A percentile compares a stretch with the other conserved stretches of the same genome.
These are phyloP conservation scores for Actinidia chinensis DNA, from an alignment of 179 eudicot genomes.

Conservation along the genomic window DNA sequence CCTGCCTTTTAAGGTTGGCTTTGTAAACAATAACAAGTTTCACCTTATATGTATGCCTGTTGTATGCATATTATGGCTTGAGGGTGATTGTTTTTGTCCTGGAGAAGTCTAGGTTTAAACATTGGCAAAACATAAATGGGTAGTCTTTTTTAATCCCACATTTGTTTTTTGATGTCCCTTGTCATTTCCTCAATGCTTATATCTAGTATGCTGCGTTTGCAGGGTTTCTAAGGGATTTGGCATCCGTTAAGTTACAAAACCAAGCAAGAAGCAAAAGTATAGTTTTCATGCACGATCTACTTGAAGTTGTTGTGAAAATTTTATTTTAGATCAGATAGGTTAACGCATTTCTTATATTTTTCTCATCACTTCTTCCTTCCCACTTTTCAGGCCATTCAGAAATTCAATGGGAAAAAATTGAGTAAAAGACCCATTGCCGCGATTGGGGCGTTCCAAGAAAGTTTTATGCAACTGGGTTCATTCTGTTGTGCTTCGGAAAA, in stretches of 20 bases:
- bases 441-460: conserved; percentile 97
- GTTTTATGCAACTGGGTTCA: conserved; percentile 52
- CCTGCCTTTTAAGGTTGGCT: conserved; percentile 73
- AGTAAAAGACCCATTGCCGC: conserved; percentile 78
- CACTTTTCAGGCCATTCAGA: conserved; percentile 66
- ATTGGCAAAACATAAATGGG: conserved; percentile 37
- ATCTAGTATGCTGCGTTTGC: conserved; percentile 26
- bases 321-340: background rate
- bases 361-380: conserved; percentile 8
- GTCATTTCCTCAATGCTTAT: conserved; percentile 14
- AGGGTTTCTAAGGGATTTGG: conserved; percentile 90
- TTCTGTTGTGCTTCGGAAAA: conserved; percentile 42
- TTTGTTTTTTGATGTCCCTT: conserved; percentile 9
- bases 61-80: background rate
- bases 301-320: background rate
- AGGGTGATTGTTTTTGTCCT: background rate
- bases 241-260: conserved; percentile 86
- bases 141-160: conserved; percentile 27
- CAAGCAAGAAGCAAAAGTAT: conserved; percentile 90
- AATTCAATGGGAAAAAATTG: conserved; percentile 69
- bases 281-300: conserved; percentile 16
- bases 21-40: background rate
- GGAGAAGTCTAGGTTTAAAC: background rate
- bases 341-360: background rate
- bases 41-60: background rate